Percentiles rank a stretch among this genome's conserved stretches.
Conservation (phyloP, 208 protist species). For the Leishmania gerbilli region DNA sequence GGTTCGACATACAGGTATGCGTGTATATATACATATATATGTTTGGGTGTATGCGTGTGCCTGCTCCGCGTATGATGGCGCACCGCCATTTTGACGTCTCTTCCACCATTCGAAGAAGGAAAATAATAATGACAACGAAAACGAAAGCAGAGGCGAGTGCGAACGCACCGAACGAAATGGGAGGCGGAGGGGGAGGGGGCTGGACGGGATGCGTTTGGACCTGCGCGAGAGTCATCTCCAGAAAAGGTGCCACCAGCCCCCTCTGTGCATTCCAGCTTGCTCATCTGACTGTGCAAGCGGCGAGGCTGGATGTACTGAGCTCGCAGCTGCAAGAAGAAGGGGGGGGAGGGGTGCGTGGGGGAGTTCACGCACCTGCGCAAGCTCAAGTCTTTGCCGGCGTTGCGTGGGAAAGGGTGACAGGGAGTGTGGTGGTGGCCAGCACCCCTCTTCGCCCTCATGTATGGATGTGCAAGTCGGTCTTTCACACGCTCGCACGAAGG, state of each 20-base stretch:
- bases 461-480: background rate
- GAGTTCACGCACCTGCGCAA: background rate
- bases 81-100: background rate
- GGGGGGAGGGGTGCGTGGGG: background rate
- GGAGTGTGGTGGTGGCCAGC: background rate
- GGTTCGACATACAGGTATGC: constrained; percentile 7
- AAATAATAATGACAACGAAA: background rate
- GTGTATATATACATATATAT: background rate
- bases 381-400: background rate
- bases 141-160: background rate
- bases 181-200: background rate
- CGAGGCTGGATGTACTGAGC: background rate
- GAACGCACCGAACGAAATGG: background rate
- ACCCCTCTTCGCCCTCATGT: background rate
- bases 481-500: background rate
- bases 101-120: background rate
- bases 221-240: background rate
- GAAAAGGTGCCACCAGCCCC: background rate
- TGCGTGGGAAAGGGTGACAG: background rate
- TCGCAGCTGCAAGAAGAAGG: background rate
- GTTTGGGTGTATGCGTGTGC: constrained; percentile 17
- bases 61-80: background rate
- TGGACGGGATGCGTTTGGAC: background rate
- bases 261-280: background rate
- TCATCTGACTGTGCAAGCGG: background rate